Evolutionary conservation across 345 rosid genomes (phyloP), one percentile per base, ranked within the genome.

Genomic region (Pseudoturritis turrita): DNA sequence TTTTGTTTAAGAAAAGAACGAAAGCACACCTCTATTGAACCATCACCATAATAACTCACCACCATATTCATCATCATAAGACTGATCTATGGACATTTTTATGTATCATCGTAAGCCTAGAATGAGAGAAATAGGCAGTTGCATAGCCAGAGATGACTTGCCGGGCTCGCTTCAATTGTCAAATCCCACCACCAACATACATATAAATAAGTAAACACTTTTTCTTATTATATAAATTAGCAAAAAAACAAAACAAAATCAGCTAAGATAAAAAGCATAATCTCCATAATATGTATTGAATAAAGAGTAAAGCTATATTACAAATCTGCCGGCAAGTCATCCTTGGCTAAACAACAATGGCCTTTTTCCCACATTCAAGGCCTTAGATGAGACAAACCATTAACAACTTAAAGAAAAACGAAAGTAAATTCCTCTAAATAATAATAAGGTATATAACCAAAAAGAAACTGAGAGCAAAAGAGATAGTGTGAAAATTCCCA

Each of bases 241-340:
- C 0, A 7, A 37, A 36, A 17, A 21, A 7, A 18, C 4, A 7
- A n/a, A n/a, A n/a, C n/a, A n/a, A n/a, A n/a, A n/a, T n/a, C n/a
- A n/a, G n/a, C n/a, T n/a, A n/a, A n/a, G n/a, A n/a, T n/a, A n/a
- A n/a, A n/a, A n/a, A 25, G 28, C 15, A 44, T 17, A 21, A 40
- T 64, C 29, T 47, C 9, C 43, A 29, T 7, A 25, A 23, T 40
- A 5, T n/a, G 9, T 44, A 31, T n/a, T 8, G 3, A 29, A 17
- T 33, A 39, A 19, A 19, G 29, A 53, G 18, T 28, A 8, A 56
- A 4, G 44, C 13, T 65, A 50, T 6, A 36, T n/a, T 10, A 11
- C 59, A 65, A 36, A 65, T 50, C 35, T 69, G 25, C 26, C 74
- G 74, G 74, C 74, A 69, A 69, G 57, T 69, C 74, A 69, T 69